A percentile compares a stretch with the other conserved stretches of the same genome.
Evolutionary conservation across 2,329 filamentous ascomycete genomes (phyloP).

Genomic region (Blastomyces parvus): DNA sequence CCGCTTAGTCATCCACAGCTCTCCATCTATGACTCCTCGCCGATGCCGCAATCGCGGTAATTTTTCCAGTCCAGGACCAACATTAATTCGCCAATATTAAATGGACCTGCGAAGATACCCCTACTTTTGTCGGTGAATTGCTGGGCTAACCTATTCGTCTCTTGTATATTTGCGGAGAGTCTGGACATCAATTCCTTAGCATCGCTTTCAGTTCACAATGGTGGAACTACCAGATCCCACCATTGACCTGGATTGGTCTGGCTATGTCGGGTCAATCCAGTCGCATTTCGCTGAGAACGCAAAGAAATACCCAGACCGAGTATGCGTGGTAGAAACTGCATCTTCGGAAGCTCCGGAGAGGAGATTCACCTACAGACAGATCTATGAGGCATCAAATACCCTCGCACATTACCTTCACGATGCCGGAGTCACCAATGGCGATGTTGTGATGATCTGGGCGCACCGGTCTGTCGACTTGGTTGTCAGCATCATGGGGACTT

Average conservation of each 20-base stretch:
- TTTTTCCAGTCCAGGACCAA: background rate
- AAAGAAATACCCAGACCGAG: constrained; percentile 55
- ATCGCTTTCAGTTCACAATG: constrained; percentile 4
- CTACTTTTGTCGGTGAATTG: background rate
- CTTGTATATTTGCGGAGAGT: background rate
- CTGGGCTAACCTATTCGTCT: background rate
- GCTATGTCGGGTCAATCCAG: constrained; percentile 31
- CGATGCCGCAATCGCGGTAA: background rate
- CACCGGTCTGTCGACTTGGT: constrained; percentile 71
- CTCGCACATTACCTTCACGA: constrained; percentile 70
- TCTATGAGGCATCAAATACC: constrained; percentile 72
- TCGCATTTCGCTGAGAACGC: constrained; percentile 36
- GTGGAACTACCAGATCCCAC: constrained; percentile 33
- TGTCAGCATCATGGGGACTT: constrained; percentile 65
- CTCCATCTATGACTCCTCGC: background rate
- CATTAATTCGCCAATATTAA: background rate
- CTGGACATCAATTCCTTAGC: background rate
- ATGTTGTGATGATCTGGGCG: constrained; percentile 90
- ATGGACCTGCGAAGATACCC: background rate
- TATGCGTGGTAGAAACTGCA: constrained; percentile 59
- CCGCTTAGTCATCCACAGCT: background rate
- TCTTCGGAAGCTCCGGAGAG: constrained; percentile 46
- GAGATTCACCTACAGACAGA: constrained; percentile 73
- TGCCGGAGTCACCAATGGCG: constrained; percentile 63
- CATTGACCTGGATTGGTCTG: constrained; percentile 37